Evolutionary conservation across 1,284 basidiomycete genomes (phyloP).

Genomic region (Melampsora americana): DNA sequence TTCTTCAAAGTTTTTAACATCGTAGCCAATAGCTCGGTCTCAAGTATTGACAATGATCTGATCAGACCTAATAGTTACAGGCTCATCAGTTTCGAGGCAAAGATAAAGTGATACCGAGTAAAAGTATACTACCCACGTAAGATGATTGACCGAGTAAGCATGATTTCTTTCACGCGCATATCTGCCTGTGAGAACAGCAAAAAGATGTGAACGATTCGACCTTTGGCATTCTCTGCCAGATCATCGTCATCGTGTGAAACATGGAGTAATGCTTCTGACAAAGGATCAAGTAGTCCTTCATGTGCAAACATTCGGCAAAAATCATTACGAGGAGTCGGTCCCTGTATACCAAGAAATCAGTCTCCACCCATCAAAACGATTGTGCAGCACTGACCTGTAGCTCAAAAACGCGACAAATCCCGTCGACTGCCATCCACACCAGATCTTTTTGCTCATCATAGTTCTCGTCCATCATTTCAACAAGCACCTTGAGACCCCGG

Average conservation of each 20-base stretch:
- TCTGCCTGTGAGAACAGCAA: slow-evolving; percentile 92
- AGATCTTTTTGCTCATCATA: slow-evolving; percentile 81
- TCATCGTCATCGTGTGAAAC: slow-evolving; percentile 74
- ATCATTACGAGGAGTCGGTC: slow-evolving; percentile 92
- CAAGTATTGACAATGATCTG: slow-evolving; percentile 74
- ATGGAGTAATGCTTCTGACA: slow-evolving; percentile 81
- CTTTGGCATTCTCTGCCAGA: slow-evolving; percentile 65
- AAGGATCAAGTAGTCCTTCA: slow-evolving; percentile 86
- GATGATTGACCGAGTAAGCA: slow-evolving; percentile 83
- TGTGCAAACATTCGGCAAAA: slow-evolving; percentile 97
- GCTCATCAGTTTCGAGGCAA: slow-evolving; percentile 31
- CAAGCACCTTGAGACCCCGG: slow-evolving; percentile 85
- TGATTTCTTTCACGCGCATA: slow-evolving; percentile 80
- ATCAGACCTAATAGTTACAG: slow-evolving; percentile 64
- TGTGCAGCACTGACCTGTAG: slow-evolving; percentile 58
- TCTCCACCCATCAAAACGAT: too few relatives aligned
- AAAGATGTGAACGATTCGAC: slow-evolving; percentile 82
- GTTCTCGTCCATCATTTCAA: slow-evolving; percentile 93
- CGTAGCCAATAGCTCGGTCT: slow-evolving; percentile 76
- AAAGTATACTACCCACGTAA: slow-evolving; percentile 64
- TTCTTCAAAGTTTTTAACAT: slow-evolving; percentile 95
- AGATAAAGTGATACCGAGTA: slow-evolving; percentile 19
- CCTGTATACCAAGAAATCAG: slow-evolving; percentile 58
- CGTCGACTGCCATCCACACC: slow-evolving; percentile 89
- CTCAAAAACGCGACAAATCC: slow-evolving; percentile 91